Conservation (phyloP, 495 filamentous ascomycete species). For the Penicillium canescens region DNA sequence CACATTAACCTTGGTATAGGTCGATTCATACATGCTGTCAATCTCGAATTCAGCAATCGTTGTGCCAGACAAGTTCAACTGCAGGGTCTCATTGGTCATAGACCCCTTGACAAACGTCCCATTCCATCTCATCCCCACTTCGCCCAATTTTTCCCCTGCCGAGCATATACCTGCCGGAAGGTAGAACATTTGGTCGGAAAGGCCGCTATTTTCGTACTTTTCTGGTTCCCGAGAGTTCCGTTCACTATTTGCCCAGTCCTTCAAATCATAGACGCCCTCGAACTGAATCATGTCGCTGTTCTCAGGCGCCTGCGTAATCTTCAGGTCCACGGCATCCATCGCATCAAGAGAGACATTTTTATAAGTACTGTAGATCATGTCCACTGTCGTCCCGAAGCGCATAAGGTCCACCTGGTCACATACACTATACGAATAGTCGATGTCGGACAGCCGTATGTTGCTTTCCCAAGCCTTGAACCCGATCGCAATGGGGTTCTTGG, state of each 20-base stretch:
- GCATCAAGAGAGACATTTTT: background rate
- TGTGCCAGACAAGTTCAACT: constrained; percentile 1
- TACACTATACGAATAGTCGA: constrained; percentile 5
- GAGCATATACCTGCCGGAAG: background rate
- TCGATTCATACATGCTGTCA: background rate
- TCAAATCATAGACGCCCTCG: constrained; percentile 3
- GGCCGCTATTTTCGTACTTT: background rate
- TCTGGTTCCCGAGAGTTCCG: background rate
- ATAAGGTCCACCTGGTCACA: background rate
- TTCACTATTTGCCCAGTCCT: background rate
- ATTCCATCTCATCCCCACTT: background rate
- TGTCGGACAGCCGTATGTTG: background rate
- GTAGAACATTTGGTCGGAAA: background rate
- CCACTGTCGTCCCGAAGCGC: background rate
- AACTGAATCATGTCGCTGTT: background rate
- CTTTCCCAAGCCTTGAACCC: constrained; percentile 7
- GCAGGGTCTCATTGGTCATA: constrained; percentile 6
- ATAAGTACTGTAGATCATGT: background rate
- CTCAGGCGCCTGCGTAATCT: constrained; percentile 1
- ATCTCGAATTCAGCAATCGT: background rate
- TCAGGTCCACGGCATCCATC: constrained; percentile 3
- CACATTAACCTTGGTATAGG: background rate
- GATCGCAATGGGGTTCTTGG: background rate
- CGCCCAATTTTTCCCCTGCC: background rate
- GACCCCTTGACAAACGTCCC: constrained; percentile 3